Evolutionary conservation across 2,329 filamentous ascomycete genomes (phyloP), one percentile per base, ranked within the genome.

Genomic region (Talaromyces piceae): DNA sequence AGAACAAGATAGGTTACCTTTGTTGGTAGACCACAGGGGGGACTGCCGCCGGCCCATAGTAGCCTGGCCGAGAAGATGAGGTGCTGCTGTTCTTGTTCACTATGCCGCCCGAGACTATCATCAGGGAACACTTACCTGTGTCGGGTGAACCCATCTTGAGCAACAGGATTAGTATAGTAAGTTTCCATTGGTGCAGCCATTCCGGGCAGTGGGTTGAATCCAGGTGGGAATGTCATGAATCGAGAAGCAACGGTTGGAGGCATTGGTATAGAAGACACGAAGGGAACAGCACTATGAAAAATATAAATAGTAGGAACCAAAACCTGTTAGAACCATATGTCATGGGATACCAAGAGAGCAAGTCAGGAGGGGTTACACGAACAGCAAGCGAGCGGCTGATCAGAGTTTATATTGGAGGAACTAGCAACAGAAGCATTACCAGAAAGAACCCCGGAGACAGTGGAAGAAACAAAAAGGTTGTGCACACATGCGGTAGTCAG

Each of bases 41-140:
- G 39, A 59, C 58, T 39, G 59, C 57, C 33, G 65, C 57, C 48
- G 58, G 52, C 45, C 57, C 59, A 46, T 67, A 68, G 47, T 64
- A 58, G 30, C 49, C 55, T 27, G 65, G 52, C 41, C 63, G 65
- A 4, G 63, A 63, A 27, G 51, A 49, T 28, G 51, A 41, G 22
- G 41, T 49, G 22, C 51, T 53, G 28, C n/a, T 25, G n/a, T 18
- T 41, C 2, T 16, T n/a, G n/a, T n/a, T n/a, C n/a, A n/a, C n/a
- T n/a, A n/a, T n/a, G n/a, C n/a, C n/a, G n/a, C n/a, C n/a, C n/a
- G n/a, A n/a, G n/a, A n/a, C n/a, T n/a, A n/a, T n/a, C n/a, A n/a
- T n/a, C n/a, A n/a, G n/a, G n/a, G n/a, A n/a, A 49, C 1, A 63
- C 65, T 67, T 50, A 69, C 67, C 66, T 68, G 52, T 63, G 59